These are phyloP conservation scores for Pelargonium exstipulatum DNA, from an alignment of 441 rosid genomes.

Conservation along the genomic window DNA sequence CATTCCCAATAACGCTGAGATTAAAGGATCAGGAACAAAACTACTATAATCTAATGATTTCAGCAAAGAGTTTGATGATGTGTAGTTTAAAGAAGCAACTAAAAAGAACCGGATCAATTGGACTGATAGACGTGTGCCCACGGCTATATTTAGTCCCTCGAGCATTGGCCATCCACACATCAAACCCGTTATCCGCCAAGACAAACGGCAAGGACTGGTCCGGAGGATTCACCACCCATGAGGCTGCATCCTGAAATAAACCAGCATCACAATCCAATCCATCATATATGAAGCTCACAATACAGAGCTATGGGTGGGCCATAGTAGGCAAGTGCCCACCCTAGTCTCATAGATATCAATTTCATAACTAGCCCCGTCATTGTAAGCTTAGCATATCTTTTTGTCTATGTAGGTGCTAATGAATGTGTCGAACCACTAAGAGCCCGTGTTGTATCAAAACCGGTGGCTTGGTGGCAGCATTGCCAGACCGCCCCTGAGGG, in stretches of 20 bases:
- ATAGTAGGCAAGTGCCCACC: not conserved
- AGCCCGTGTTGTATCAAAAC: conserved; percentile 35
- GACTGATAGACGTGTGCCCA: conserved; percentile 31
- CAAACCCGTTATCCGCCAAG: conserved; percentile 35
- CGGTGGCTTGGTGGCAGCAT: conserved; percentile 28
- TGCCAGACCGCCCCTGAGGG: conserved; percentile 25
- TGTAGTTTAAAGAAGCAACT: not conserved
- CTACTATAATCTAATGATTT: not conserved
- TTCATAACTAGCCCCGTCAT: too few species aligned
- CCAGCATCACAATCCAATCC: too few species aligned
- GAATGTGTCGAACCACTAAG: conserved; percentile 18
- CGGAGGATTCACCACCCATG: conserved; percentile 28
- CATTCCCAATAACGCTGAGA: conserved; percentile 46
- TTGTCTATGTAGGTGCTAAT: not conserved
- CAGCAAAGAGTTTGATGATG: too few species aligned
- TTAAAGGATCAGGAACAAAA: not conserved
- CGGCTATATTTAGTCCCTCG: conserved; percentile 37
- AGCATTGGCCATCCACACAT: conserved; percentile 40
- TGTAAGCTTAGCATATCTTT: not conserved
- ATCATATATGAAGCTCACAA: too few species aligned
- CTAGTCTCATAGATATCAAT: too few species aligned
- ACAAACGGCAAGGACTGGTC: conserved; percentile 27
- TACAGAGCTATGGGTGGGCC: too few species aligned
- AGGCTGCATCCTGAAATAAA: conserved; percentile 26
- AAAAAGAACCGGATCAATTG: conserved; percentile 23